A percentile compares a stretch with the other conserved stretches of the same genome.
Conservation (phyloP, 805 yeast genomes). For the Metschnikowia colocasiae region DNA sequence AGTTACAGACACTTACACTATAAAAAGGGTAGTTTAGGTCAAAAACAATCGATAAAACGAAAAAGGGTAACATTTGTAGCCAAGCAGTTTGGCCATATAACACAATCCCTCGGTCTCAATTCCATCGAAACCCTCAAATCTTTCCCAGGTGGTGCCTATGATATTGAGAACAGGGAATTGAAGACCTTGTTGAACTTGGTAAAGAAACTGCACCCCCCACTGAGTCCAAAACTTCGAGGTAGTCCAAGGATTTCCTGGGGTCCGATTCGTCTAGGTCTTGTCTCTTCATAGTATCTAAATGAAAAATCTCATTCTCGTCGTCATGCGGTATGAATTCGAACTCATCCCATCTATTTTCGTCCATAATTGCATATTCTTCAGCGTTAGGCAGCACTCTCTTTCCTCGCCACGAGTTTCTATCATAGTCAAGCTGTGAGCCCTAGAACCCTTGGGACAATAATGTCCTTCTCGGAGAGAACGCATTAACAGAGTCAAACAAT, state of each 20-base stretch:
- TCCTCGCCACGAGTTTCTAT: constrained; percentile 41
- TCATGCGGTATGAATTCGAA: constrained; percentile 35
- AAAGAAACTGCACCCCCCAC: constrained; percentile 53
- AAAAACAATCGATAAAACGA: too few relatives aligned
- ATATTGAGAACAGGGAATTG: constrained; percentile 44
- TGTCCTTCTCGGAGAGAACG: constrained; percentile 28
- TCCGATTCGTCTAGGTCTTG: constrained; percentile 7
- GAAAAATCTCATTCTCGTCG: constrained; percentile 23
- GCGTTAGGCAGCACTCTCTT: constrained; percentile 30
- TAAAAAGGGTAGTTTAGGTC: too few relatives aligned
- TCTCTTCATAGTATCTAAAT: constrained; percentile 20
- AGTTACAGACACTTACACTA: too few relatives aligned
- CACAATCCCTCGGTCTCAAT: constrained; percentile 54
- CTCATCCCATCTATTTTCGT: constrained; percentile 23
- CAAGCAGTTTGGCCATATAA: constrained; percentile 42
- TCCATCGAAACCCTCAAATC: constrained; percentile 50
- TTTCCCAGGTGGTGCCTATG: constrained; percentile 46
- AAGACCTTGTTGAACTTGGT: constrained; percentile 44
- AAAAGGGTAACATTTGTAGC: constrained; percentile 47
- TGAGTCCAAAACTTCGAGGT: constrained; percentile 36
- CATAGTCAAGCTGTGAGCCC: constrained; percentile 31
- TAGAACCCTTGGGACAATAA: constrained; percentile 36
- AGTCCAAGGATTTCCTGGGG: constrained; percentile 8
- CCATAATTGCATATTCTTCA: constrained; percentile 12
- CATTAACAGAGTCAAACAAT: constrained; percentile 23